Base-by-base conservation (phyloP, 1,284 basidiomycete species). In the Agroathelia rolfsii region DNA sequence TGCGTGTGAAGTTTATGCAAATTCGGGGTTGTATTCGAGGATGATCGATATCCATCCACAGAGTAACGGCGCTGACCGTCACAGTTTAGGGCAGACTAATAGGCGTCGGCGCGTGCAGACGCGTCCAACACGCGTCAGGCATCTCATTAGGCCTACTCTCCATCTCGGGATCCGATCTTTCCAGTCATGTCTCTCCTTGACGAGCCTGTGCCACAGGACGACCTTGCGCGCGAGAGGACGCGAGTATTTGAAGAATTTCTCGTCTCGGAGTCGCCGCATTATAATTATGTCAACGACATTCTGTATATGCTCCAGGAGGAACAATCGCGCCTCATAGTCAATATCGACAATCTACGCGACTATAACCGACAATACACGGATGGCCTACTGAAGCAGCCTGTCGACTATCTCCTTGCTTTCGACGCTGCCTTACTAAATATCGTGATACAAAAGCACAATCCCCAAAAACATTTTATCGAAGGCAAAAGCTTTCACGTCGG, bases 301-400 rank as follows among this genome's bases (percentile, higher is more conserved):
- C 69, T 73, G 30, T 75, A 77, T 44, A 83, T 98, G 81, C 70
- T 98, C 26, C 77, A 84, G 36, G 66, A 74, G 19, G 83, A 88
- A 48, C 76, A 83, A 50, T 81, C 88, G 46, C 79, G 95, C 48
- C 78, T 99, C 49, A 80, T 95, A 49, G 77, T 99, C 56, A 98
- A 96, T 59, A 71, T 98, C 46, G 94, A 99, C 59, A 92, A 98
- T 60, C 62, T 99, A 44, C 82, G 95, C 56, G 87, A 92, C 58
- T 93, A 93, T 57, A 78, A 88, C 55, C 78, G 92, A 52, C 77
- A 85, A 37, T 83, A 69, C 36, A 73, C 80, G 1, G 72, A 81
- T 45, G 87, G 89, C 0, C 68, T 99, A 10, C 69, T 99, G 37
- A 85, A 87, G 50, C 73, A 88, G 32, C 95, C 95, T 3, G 78